Evolutionary conservation across 495 filamentous ascomycete genomes (phyloP).

Genomic region (Oleoguttula mirabilis): DNA sequence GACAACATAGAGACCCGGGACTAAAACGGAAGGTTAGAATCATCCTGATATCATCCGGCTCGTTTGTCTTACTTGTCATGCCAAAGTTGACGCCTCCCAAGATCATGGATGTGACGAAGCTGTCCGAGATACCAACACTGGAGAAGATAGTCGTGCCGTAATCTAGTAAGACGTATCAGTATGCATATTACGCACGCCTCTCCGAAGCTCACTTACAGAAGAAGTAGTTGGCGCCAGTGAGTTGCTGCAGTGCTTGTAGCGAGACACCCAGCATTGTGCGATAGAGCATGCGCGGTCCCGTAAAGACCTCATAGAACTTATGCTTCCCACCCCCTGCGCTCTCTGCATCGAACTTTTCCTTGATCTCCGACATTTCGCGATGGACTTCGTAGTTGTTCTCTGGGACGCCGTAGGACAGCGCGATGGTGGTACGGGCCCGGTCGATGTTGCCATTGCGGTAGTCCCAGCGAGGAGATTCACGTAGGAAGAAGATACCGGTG

Average conservation of each 20-base stretch:
- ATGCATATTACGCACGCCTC: too few relatives aligned
- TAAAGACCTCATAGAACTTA: constrained; percentile 20
- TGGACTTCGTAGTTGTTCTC: constrained; percentile 50
- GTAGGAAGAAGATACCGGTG: constrained; percentile 36
- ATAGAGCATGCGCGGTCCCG: constrained; percentile 55
- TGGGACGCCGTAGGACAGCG: constrained; percentile 56
- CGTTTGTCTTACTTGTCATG: too few relatives aligned
- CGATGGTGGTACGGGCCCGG: constrained; percentile 54
- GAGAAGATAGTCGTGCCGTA: constrained; percentile 12
- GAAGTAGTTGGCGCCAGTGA: constrained; percentile 43
- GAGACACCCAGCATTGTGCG: constrained; percentile 56
- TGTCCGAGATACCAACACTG: neutral
- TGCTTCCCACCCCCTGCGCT: constrained; percentile 28
- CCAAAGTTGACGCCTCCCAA: constrained; percentile 27
- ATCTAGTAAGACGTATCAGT: too few relatives aligned
- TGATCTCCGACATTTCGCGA: constrained; percentile 51
- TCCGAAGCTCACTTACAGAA: too few relatives aligned
- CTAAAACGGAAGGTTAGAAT: too few relatives aligned
- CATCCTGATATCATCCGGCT: too few relatives aligned
- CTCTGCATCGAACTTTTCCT: constrained; percentile 40
- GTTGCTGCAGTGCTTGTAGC: constrained; percentile 60
- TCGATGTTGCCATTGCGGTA: constrained; percentile 27
- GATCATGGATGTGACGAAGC: neutral
- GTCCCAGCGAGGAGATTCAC: constrained; percentile 30
- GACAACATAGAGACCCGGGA: constrained; percentile 30